Evolutionary conservation across 2,329 filamentous ascomycete species (phyloP).

Genomic region (Pseudogymnoascus sp.): DNA sequence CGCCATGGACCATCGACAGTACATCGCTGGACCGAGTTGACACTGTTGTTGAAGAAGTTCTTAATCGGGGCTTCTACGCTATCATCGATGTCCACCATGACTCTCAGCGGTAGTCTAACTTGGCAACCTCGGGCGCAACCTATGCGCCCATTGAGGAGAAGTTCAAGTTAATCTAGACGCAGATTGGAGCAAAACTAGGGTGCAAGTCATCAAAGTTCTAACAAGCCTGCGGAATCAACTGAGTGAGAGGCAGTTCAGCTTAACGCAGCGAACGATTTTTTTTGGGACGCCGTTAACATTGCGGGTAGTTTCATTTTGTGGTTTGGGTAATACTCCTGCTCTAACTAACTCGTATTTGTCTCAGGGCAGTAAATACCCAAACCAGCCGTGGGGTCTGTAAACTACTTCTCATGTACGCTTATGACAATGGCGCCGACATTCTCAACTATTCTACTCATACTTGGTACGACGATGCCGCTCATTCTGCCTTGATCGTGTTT

Average conservation of each 20-base stretch:
- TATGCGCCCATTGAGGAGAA: slow-evolving; percentile 47
- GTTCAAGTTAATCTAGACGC: slow-evolving; percentile 49
- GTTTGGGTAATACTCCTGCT: neutral
- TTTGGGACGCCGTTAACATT: neutral
- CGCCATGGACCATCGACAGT: slow-evolving; percentile 16
- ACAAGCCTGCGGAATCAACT: slow-evolving; percentile 49
- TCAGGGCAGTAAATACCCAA: neutral
- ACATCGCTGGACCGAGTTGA: slow-evolving; percentile 50
- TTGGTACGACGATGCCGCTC: neutral
- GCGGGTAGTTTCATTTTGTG: neutral
- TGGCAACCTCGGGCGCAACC: slow-evolving; percentile 39
- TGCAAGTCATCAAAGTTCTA: slow-evolving; percentile 48
- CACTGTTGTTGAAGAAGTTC: slow-evolving; percentile 49
- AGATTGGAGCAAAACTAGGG: slow-evolving; percentile 47
- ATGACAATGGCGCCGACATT: neutral
- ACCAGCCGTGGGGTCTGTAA: neutral
- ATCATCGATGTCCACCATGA: slow-evolving; percentile 56
- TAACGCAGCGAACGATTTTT: neutral
- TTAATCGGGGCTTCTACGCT: slow-evolving; percentile 42
- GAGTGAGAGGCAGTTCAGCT: slow-evolving; percentile 39
- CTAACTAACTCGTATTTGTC: neutral
- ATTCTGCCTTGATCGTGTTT: neutral
- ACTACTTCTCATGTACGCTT: neutral
- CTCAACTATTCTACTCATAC: neutral
- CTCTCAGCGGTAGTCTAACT: slow-evolving; percentile 51